These are phyloP conservation scores for Arachis stenosperma DNA, from an alignment of 306 rosid genomes.

Conservation along the genomic window DNA sequence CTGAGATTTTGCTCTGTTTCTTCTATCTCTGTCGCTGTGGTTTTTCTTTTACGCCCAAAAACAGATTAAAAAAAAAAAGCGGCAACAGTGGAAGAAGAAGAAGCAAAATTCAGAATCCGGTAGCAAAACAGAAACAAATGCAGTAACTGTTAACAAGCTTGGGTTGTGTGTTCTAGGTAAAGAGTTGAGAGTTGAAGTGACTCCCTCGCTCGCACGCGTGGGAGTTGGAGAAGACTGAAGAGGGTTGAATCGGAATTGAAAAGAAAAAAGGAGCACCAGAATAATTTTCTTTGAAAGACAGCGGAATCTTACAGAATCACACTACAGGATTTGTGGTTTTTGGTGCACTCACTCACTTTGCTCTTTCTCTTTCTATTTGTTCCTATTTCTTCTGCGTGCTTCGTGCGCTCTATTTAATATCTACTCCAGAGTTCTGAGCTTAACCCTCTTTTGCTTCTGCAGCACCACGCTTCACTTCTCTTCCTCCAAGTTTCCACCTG, in stretches of 20 bases:
- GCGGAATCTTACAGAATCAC: conserved; percentile 61
- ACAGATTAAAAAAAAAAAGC: conserved; percentile 4
- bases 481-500: conserved; percentile 10
- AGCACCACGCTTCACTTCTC: conserved; percentile 9
- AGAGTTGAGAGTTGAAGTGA: no score
- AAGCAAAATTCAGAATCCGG: conserved; percentile 34
- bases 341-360: conserved; percentile 1
- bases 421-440: no score
- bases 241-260: conserved; percentile 29
- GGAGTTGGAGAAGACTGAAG: no score
- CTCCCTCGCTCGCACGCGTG: not conserved
- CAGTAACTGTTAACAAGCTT: not conserved
- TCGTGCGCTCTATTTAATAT: conserved; percentile 42
- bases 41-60: not conserved
- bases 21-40: conserved; percentile 34
- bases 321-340: conserved; percentile 46
- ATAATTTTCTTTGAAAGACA: conserved; percentile 53
- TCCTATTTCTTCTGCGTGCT: conserved; percentile 38
- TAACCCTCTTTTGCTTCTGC: conserved; percentile 2
- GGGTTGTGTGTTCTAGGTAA: not conserved
- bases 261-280: conserved; percentile 30
- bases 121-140: not conserved
- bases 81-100: conserved; percentile 36
- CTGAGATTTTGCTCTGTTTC: conserved; percentile 40
- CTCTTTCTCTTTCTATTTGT: no score